Evolutionary conservation across 768 basidiomycete species (phyloP), one percentile per base, ranked within the genome.

Genomic region (Fomitopsis serialis): DNA sequence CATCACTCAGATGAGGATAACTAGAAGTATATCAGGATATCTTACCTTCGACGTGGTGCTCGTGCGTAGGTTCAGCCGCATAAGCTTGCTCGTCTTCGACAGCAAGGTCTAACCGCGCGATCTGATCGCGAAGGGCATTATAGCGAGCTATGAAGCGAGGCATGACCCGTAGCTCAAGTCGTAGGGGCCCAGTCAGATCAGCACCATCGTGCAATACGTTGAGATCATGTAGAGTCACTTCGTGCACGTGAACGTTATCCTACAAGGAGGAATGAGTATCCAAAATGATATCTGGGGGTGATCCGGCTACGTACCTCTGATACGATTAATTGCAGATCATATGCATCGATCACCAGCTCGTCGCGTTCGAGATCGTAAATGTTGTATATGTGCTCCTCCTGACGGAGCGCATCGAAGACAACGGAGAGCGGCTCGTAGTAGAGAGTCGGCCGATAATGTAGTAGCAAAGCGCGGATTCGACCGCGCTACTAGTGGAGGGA

Each of bases 371-470:
- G 65, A 29, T 78, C 74, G 27, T 75, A 69, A 7, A 81, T 58
- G 15, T 70, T 66, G 45, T 72, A 69, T 27, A 88, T 62, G 51
- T 71, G 64, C 45, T 80, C 76, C 52, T 89, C 85, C 61, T 79
- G 75, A 27, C 87, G 84, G 42, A 92, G 69, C 52, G 84, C 85
- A 52, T 84, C 84, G 61, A 91, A 90, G 19, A 90, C 79, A 53
- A 69, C 74, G 42, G 77, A 79, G 44, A 92, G 63, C 25, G 88
- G 82, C 64, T 90, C 88, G 60, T 90, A 91, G 66, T 88, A 92
- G 7, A 91, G 72, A 3, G 81, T 86, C 2, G 88, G 87, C 17
- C 71, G 76, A 53, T 81, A 72, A 44, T 80, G 77, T 54, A 92
- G 74, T 45, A 91, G 69, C 6, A 88, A 13, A 58, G 48, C 1